Evolutionary conservation across 306 rosid genomes (phyloP), one percentile per base, ranked within the genome.

Genomic region (Vigna hirtella): DNA sequence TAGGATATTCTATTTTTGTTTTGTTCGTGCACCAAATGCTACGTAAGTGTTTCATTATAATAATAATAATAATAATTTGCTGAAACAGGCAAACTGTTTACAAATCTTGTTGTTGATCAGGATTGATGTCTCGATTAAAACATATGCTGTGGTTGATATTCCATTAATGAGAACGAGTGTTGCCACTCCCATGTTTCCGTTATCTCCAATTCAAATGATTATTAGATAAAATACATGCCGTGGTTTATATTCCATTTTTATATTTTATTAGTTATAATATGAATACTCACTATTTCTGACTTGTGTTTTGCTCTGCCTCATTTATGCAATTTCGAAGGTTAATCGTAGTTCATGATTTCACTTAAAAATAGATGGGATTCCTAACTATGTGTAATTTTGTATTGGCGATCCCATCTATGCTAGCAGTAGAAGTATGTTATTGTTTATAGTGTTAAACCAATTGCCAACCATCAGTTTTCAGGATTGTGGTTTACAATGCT

Each of bases 401-500:
- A 3, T 20, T 34, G 65, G 16, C 65, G 13, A 53, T 42, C 13
- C 24, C 16, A 76, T 70, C 64, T 53, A 56, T 59, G 74, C 18
- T 53, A 15, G 63, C 40, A 34, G 36, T 28, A 28, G 34, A 55
- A 62, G 48, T 48, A 48, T 15, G 53, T 56, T 56, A 43, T 56
- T 12, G 52, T 7, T 71, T 52, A 4, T 24, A 50, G 36, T 36
- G 50, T 52, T 28, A 15, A 53, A 42, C 4, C 47, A 4, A 15
- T 76, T 76, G 17, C 52, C 56, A 18, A 76, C 12, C 61, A 17
- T 18, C 34, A 47, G 5, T 57, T 49, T 61, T 69, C 24, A 30
- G 24, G 30, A 57, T 72, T 77, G 18, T 66, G 49, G 42, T 66
- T 38, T 62, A 56, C 24, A 49, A 55, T 82, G 57, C 14, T 48